These are phyloP conservation scores for Wickerhamiella sorbophila DNA, from an alignment of 805 yeast genomes.

Conservation along the genomic window DNA sequence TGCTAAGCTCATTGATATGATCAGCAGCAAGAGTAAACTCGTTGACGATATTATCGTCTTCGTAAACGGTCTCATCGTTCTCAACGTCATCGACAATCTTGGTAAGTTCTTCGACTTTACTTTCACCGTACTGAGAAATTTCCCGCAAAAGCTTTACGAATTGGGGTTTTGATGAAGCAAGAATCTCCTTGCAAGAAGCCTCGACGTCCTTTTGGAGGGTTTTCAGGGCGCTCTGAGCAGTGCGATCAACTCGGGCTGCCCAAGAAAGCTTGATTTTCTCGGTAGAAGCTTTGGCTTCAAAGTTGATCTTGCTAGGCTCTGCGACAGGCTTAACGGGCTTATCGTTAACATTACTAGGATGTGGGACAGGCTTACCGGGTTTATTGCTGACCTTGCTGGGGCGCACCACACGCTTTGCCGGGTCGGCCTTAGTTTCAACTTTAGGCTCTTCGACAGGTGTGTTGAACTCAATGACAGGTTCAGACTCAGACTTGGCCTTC, in stretches of 20 bases:
- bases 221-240: conserved; percentile 13
- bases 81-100: conserved; percentile 15
- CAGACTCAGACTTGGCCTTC: neutral
- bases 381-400: neutral
- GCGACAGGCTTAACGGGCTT: neutral
- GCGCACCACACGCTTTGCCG: neutral
- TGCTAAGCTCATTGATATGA: conserved; percentile 14
- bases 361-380: neutral
- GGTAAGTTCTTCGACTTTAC: conserved; percentile 8
- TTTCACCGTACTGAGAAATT: conserved; percentile 12
- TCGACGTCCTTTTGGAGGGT: conserved; percentile 14
- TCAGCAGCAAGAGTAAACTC: conserved; percentile 13
- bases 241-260: conserved; percentile 13
- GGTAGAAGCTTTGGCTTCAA: neutral
- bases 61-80: conserved; percentile 10
- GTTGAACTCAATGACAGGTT: neutral
- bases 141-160: conserved; percentile 16
- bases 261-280: conserved; percentile 3
- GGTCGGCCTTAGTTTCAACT: neutral
- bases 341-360: neutral
- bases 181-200: conserved; percentile 3
- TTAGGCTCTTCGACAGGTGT: neutral
- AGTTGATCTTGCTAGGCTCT: neutral
- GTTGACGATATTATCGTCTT: conserved; percentile 8
- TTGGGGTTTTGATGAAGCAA: conserved; percentile 16